Evolutionary conservation across 2,329 filamentous ascomycete genomes (phyloP), one percentile per base, ranked within the genome.

Genomic region (Cercospora zeina): DNA sequence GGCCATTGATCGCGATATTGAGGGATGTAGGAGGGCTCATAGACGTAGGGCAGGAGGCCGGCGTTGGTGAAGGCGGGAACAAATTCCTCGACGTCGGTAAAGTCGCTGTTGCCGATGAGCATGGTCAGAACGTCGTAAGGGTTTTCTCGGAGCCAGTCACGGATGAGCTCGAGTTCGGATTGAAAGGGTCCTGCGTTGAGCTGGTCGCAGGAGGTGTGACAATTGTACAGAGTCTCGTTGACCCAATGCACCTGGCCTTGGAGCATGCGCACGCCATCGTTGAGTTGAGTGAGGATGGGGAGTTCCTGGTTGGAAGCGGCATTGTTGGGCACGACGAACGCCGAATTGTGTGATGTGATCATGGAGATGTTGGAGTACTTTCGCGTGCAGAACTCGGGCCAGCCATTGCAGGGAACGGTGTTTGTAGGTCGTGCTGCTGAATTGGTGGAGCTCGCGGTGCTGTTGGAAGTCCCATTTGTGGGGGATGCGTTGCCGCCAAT

Each of bases 41-140:
- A 97, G 33, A 89, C 82, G 72, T 90, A 91, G 53, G 87, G 82
- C 19, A 84, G 78, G 27, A 97, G 82, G 4, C 92, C 92, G 0
- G 89, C 87, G 58, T 83, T 78, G 73, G 89, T 80, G 67, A 97
- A 88, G 34, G 86, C 87, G 0, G 82, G 82, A 5, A 83, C 85
- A 74, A 90, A 96, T 62, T 83, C 82, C 4, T 75, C 76, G 1
- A 89, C 80, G 4, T 80, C 78, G n/a, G 87, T 86, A 73, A 89
- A 89, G 77, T 92, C 89, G 70, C 85, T 87, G 75, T 97, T 97
- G 61, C 88, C 91, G 55, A 97, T 87, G 16, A 97, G 81, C 66
- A 97, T 87, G 1, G 91, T 93, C 27, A 97, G 85, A 1, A 97
- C 89, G 67, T 97, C 93, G 77, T 91, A 93, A 0, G 91, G 92